Base-by-base conservation (phyloP, 176 grass and related monocot genomes). In the Dactylis glomerata region DNA sequence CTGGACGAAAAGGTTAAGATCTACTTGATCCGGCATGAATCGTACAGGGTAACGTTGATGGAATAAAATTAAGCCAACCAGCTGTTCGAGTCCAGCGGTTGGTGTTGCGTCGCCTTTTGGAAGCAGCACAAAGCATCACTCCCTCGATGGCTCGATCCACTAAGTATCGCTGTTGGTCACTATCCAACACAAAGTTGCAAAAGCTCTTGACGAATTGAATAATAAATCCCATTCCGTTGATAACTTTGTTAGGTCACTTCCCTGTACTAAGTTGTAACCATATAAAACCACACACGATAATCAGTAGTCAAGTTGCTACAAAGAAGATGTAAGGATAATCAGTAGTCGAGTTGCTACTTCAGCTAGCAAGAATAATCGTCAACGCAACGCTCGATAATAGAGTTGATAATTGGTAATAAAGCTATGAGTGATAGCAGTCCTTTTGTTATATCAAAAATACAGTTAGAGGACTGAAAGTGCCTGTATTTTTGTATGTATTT, bases 71-170 rank as follows among this genome's bases (percentile, higher is more conserved):
- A 68, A 34, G 34, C 61, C 24, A 61, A 9, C 56, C 65, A 57
- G 8, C 41, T 46, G 41, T 73, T 2, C 23, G 42, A 55, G 63
- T 33, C 3, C 20, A 37, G 28, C 42, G 75, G 42, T 52, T 64
- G 14, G 32, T 58, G 33, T 32, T 78, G 88, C 64, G 16, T 78
- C 50, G 42, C 32, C 72, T 90, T 90, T 90, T 54, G 78, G 73
- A 90, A 33, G 79, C 78, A 90, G 22, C 55, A 55, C 31, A 81
- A 85, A 81, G 57, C 57, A 34, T 71, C 74, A n/a, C n/a, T 51
- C 32, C 31, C 24, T 70, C n/a, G 55, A 58, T 58, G n/a, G 8
- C 24, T 70, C n/a, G 55, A 58, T 58, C 55, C 5, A 30, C 51
- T 23, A 24, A 72, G 22, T 54, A 55, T 79, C 34, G 22, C 17